Evolutionary conservation across 106 monocot genomes (phyloP), one percentile per base, ranked within the genome.

Genomic region (Allium cepa): DNA sequence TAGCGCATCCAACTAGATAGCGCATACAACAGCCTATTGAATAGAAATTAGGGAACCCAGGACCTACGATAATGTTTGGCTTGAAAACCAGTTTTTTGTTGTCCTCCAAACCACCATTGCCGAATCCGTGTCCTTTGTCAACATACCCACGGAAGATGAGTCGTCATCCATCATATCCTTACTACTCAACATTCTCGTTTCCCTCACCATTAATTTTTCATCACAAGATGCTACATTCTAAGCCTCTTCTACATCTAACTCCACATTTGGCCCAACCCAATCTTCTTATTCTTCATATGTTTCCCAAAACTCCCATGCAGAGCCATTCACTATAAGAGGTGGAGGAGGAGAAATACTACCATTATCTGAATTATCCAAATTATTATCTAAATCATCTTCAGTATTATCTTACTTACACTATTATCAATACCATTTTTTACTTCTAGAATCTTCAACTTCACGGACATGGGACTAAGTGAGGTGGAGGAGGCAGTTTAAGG

Each of bases 111-210:
- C 77, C 51, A 80, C 79, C 77, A 67, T 26, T 3, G 72, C 72
- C 61, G 55, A 59, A 11, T 88, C 91, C 8, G 85, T 81, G 1
- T 91, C 91, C 63, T 85, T 95, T 7, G 91, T 90, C 10, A 83
- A 72, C 71, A 76, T 60, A 69, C 84, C 81, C 55, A 73, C 75
- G 10, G 70, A 67, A 10, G 90, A 85, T 11, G 80, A 84, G 49
- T 73, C 73, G 36, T 87, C 94, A 53, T 94, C 90, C 11, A 28
- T 57, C 56, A 47, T 74, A 4, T 50, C 65, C 49, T 65, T 22
- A 18, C 16, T 7, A 47, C 8, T 8, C 8, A 17, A 60, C 8
- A 64, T 18, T 12, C 9, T 47, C 57, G 51, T 66, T 60, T 60
- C 78, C 73, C 69, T 72, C 13, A 52, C 50, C 9, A 48, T 55